Base-by-base conservation (phyloP, 495 filamentous ascomycete species). In the Hypoxylon trugodes region DNA sequence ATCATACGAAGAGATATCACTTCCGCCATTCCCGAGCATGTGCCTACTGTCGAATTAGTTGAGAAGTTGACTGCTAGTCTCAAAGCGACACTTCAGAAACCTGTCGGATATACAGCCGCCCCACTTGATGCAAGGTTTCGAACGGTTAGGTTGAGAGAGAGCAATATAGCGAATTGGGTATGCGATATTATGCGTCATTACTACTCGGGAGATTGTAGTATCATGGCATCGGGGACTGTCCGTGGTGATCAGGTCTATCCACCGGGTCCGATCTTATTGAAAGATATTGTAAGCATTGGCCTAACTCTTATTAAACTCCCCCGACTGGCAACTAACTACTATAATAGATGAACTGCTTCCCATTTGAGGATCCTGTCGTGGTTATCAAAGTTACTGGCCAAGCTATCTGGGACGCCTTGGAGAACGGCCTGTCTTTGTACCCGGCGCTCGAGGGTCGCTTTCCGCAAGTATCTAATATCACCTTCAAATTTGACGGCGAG, bases 211-310 rank as follows among this genome's bases (percentile, higher is more conserved):
- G 93, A 97, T 59, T 95, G 90, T 70, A 81, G 88, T 13, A 76
- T 97, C 55, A 94, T 96, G 87, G 91, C 90, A 0, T 86, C 88
- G 0, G 93, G 93, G 0, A 97, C 93, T n/a, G 90, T 96, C 48
- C 82, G 93, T 6, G 93, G 93, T 3, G 93, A 96, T 60, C 91
- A 94, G 73, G 86, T 97, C 32, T 96, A 96, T 56, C 84, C 89
- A 0, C 89, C 90, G 0, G 93, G 93, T 0, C 79, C 93, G 3
- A 70, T 97, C 2, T 77, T 84, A 9, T 71, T 96, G 25, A 89
- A 89, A 58, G 93, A 97, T 67, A 83, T 97, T 9, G 80, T 79
- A 43, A 60, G 61, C 1, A 45, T 33, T 24, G 13, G 24, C 24
- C 24, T 30, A 12, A 4, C 3, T 16, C 9, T 36, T n/a, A 8